phyloP scores from a whole-genome alignment of 2,329 filamentous ascomycete species.

The Chrysoporthe cubensis region DNA sequence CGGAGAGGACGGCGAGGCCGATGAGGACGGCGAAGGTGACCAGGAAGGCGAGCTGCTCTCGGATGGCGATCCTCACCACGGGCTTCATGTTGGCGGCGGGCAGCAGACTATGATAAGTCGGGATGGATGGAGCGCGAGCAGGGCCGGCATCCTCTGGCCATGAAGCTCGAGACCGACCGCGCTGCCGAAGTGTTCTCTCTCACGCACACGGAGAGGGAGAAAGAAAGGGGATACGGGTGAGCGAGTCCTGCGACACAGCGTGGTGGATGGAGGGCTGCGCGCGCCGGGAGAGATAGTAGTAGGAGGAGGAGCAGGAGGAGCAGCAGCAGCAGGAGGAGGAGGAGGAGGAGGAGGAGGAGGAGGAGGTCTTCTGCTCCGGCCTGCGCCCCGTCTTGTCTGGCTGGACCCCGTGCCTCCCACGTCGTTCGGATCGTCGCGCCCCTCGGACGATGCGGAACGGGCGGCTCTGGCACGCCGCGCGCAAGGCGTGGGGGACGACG shows the following conservation, averaged over 20 bases:
- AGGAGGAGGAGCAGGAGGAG: no score
- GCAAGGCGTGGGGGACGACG: background rate
- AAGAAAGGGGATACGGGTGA: background rate
- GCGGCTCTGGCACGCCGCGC: background rate
- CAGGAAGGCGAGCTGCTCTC: constrained; percentile 81
- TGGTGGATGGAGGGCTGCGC: background rate
- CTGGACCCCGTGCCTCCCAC: background rate
- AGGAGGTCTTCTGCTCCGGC: background rate
- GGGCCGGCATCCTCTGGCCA: constrained; percentile 38
- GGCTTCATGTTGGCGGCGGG: constrained; percentile 26
- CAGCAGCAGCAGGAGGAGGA: background rate
- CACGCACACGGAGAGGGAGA: background rate
- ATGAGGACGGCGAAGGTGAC: constrained; percentile 76
- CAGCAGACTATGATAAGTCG: constrained; percentile 37
- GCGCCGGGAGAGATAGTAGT: no score
- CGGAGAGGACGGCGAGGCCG: constrained; percentile 75
- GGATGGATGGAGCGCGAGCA: constrained; percentile 29
- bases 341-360: background rate
- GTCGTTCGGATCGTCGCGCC: background rate
- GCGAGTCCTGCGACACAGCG: background rate
- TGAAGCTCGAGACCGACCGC: background rate
- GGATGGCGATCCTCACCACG: constrained; percentile 82
- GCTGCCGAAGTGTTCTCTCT: background rate
- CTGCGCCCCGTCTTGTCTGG: background rate
- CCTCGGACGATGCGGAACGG: background rate